These are phyloP conservation scores for Lepidium didymum DNA, from an alignment of 345 rosid genomes.

Conservation along the genomic window DNA sequence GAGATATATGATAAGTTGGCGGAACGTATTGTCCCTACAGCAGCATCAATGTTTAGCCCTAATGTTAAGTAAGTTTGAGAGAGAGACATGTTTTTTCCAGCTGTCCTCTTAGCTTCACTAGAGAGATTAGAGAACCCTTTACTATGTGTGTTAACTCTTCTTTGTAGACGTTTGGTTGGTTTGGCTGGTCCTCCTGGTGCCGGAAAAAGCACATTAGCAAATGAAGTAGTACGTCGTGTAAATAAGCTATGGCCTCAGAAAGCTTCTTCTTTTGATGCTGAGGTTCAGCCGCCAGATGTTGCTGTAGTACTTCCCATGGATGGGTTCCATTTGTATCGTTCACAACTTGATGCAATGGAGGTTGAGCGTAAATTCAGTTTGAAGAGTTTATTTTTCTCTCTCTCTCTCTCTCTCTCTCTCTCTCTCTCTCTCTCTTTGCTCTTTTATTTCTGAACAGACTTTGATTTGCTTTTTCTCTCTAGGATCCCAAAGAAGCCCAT, in stretches of 20 bases:
- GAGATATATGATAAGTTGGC: slow-evolving; percentile 74
- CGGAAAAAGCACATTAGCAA: slow-evolving; percentile 84
- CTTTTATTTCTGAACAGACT: background rate
- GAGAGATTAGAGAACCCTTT: background rate
- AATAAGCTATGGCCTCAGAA: slow-evolving; percentile 69
- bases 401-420: too few species aligned
- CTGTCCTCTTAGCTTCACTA: background rate
- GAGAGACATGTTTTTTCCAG: background rate
- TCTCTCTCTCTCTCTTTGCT: background rate
- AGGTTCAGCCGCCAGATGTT: slow-evolving; percentile 58
- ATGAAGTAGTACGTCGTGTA: slow-evolving; percentile 58
- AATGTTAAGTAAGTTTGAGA: slow-evolving; percentile 45
- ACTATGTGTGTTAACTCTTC: background rate
- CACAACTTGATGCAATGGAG: slow-evolving; percentile 94
- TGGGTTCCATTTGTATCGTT: slow-evolving; percentile 89
- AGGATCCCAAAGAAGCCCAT: slow-evolving; percentile 94
- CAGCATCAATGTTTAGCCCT: slow-evolving; percentile 48
- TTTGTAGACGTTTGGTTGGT: slow-evolving; percentile 67
- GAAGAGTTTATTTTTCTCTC: background rate
- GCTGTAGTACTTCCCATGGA: slow-evolving; percentile 88
- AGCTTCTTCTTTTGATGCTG: slow-evolving; percentile 56
- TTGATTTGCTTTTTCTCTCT: background rate
- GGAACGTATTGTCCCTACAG: slow-evolving; percentile 53
- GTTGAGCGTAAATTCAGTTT: slow-evolving; percentile 23
- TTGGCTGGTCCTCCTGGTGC: slow-evolving; percentile 97